Base-by-base conservation (phyloP, 805 yeast genomes). In the Citeromyces matritensis region DNA sequence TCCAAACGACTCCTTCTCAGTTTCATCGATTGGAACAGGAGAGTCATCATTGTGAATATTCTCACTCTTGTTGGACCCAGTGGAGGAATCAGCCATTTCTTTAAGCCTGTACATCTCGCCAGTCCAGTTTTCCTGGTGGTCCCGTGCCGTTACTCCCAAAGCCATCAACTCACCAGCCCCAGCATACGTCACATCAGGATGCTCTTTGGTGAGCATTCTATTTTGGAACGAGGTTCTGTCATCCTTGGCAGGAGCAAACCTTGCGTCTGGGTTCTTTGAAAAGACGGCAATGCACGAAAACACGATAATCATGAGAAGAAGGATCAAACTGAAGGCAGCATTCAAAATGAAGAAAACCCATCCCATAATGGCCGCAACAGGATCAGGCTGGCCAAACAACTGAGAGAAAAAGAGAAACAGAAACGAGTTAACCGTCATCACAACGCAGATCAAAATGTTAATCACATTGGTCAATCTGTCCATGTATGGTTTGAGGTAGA, bases 181-280 rank as follows among this genome's bases (percentile, higher is more conserved):
- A 19, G 47, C 53, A 5, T 24, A 23, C 17, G 13, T 14, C 24
- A 15, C 12, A 10, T 31, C 33, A 6, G 15, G 14, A 12, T 13
- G 24, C 9, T 27, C 9, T 23, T 13, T 21, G 15, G 21, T 14
- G 31, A 23, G 23, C 12, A 21, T 13, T 26, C 29, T 47, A 17
- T 17, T 17, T 47, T 79, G 91, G 73, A 86, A 86, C 7, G 95
- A 83, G 14, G 84, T 74, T 67, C 96, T 74, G 52, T 86, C 95
- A 55, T 86, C 96, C 44, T 64, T 75, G 8, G 94, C 93, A 9
- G 93, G 91, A 32, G 80, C 82, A 50, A 80, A 80, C 51, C 91
- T 69, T 8, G 85, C 73, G 53, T 83, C 95, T 17, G 95, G 95
- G 49, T 83, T 83, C 59, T 78, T 82, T 23, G 86, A 74, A 41